These are phyloP conservation scores for Neotropicomus parvogracilis DNA, from an alignment of 1,284 basidiomycete genomes.

Conservation along the genomic window DNA sequence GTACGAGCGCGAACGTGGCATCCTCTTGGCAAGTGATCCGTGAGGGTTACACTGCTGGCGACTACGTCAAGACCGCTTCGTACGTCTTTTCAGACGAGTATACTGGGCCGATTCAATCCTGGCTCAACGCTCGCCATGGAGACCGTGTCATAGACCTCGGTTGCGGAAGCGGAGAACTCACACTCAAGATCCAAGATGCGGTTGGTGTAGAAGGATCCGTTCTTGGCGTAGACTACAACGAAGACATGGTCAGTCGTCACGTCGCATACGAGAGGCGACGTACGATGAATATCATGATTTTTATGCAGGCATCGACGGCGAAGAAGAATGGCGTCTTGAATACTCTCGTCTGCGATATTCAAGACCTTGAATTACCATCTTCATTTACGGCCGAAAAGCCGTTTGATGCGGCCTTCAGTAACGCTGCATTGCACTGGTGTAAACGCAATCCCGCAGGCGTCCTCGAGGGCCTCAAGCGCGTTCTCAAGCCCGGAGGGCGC, in stretches of 20 bases:
- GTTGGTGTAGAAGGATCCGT: conserved; percentile 57
- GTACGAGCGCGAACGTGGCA: too few species aligned
- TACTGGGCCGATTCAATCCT: conserved; percentile 56
- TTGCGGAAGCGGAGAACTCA: conserved; percentile 80
- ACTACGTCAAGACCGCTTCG: conserved; percentile 56
- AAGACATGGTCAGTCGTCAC: conserved; percentile 59
- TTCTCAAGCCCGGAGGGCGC: conserved; percentile 66
- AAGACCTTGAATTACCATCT: conserved; percentile 40
- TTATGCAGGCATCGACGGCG: conserved; percentile 55
- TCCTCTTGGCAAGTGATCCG: background rate
- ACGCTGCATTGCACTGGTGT: conserved; percentile 83
- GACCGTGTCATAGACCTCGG: conserved; percentile 77
- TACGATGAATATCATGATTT: background rate
- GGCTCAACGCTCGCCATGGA: conserved; percentile 61
- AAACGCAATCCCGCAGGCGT: conserved; percentile 68
- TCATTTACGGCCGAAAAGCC: conserved; percentile 20
- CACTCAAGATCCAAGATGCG: conserved; percentile 48
- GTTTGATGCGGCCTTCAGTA: conserved; percentile 72
- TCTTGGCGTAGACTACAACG: conserved; percentile 66
- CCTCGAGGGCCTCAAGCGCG: conserved; percentile 51
- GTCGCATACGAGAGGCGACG: background rate
- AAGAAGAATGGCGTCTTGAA: conserved; percentile 44
- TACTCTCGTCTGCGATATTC: conserved; percentile 51
- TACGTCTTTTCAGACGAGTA: conserved; percentile 75
- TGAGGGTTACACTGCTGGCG: conserved; percentile 45